Conservation (phyloP, 1,284 basidiomycete genomes). For the Athelia psychrophila region DNA sequence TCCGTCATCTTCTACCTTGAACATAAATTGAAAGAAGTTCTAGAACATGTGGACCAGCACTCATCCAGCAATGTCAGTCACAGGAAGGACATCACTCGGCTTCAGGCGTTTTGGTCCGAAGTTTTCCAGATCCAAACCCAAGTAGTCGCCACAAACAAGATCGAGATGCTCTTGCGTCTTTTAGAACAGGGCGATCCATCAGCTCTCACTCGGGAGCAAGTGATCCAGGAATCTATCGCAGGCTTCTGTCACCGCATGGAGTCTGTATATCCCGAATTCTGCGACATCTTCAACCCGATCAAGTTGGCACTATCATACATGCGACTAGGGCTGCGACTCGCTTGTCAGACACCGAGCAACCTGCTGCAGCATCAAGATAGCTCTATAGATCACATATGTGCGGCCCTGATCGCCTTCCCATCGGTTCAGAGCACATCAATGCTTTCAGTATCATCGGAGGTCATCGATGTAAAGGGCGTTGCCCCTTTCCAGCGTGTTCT, state of each 20-base stretch:
- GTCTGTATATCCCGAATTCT: slow-evolving; percentile 56
- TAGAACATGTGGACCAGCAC: slow-evolving; percentile 17
- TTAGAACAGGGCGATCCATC: slow-evolving; percentile 33
- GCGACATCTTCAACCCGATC: slow-evolving; percentile 71
- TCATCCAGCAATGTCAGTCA: slow-evolving; percentile 19
- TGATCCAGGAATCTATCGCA: slow-evolving; percentile 63
- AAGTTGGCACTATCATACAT: slow-evolving; percentile 65
- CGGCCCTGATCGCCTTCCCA: slow-evolving; percentile 54
- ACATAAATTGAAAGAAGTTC: slow-evolving; percentile 31
- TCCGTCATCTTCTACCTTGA: slow-evolving; percentile 43
- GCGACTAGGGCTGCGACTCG: slow-evolving; percentile 73
- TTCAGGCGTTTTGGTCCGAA: slow-evolving; percentile 84
- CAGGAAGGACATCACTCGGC: slow-evolving; percentile 50
- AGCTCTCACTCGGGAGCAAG: slow-evolving; percentile 49
- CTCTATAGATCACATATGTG: slow-evolving; percentile 17
- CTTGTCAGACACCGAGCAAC: slow-evolving; percentile 28
- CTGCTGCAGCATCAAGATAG: slow-evolving; percentile 6
- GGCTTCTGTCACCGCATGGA: slow-evolving; percentile 63
- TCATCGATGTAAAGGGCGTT: slow-evolving; percentile 16
- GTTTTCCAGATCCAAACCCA: slow-evolving; percentile 68
- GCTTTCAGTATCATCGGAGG: slow-evolving; percentile 28
- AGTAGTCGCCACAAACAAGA: slow-evolving; percentile 45
- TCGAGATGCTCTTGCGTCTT: slow-evolving; percentile 36
- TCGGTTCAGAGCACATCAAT: slow-evolving; percentile 38
- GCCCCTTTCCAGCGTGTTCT: slow-evolving; percentile 39